Base-by-base conservation (phyloP, 306 rosid species). In the Hippophae rhamnoides region DNA sequence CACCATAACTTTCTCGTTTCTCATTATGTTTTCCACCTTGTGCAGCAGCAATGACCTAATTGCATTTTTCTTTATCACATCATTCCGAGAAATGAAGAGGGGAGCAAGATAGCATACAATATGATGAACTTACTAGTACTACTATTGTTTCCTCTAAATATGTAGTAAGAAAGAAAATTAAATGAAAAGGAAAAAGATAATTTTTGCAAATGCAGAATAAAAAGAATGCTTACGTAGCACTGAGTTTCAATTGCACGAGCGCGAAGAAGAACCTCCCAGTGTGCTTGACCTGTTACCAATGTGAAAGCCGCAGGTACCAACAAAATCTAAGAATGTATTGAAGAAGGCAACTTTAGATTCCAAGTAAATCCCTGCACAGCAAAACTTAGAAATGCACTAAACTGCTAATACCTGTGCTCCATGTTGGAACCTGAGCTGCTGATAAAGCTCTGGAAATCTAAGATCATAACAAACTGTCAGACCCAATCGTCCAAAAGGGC, bases 161-260 rank as follows among this genome's bases (percentile, higher is more conserved):
- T 31, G 38, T 31, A 31, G 38, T 31, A 31, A 31, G 38, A 31
- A 31, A 31, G 38, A 31, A 0, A 1, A 60, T 18, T 70, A 41
- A 57, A 5, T 41, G 52, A 27, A 68, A 61, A 10, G 54, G 57
- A 11, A 10, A 49, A 61, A 44, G 41, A 51, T 13, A 56, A 4
- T 9, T 50, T 18, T 49, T 10, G 10, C 38, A 31, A 31, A 41
- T 50, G 41, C 7, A 75, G 40, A 62, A 54, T 57, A 66, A 71
- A 5, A 65, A 48, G 64, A 31, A 31, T 31, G 38, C 4, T 68
- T 82, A 92, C 96, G 57, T 81, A 92, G 73, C 99, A 92, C 54
- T 92, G 99, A 73, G 78, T 88, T 76, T 92, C 96, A 74, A 88
- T 80, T 76, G 99, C 99, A 65, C 99, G 93, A 62, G 96, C 88